Conservation (phyloP, 2,329 filamentous ascomycete species). For the Cordyceps cicadae region DNA sequence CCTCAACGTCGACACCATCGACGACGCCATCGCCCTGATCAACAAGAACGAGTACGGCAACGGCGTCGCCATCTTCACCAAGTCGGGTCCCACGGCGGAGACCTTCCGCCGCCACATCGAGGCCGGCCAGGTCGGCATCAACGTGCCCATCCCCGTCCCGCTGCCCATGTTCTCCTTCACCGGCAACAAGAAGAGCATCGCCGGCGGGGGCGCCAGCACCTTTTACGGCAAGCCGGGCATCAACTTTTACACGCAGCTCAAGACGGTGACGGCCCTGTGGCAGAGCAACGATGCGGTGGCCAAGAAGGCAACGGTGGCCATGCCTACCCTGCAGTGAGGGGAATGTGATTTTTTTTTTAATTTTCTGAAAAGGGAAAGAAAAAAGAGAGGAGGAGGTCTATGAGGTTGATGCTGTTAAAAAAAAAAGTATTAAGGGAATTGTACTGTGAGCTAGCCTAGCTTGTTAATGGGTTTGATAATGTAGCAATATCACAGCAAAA, state of each 20-base stretch:
- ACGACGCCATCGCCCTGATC: constrained; percentile 73
- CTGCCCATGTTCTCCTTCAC: constrained; percentile 67
- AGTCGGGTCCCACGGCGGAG: constrained; percentile 66
- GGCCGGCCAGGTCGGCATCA: constrained; percentile 79
- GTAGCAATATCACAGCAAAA: background rate
- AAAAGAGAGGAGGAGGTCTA: background rate
- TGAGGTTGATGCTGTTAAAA: background rate
- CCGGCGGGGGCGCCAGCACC: constrained; percentile 83
- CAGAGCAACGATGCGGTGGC: constrained; percentile 74
- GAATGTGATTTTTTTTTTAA: background rate
- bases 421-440: background rate
- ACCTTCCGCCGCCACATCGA: constrained; percentile 74
- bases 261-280: constrained; percentile 96
- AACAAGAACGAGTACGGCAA: constrained; percentile 84
- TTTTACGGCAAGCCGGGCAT: constrained; percentile 93
- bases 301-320: constrained; percentile 77
- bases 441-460: background rate
- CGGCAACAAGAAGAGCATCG: constrained; percentile 80
- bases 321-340: constrained; percentile 54
- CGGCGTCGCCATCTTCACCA: constrained; percentile 77
- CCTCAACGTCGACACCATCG: constrained; percentile 67
- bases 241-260: constrained; percentile 92
- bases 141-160: constrained; percentile 69
- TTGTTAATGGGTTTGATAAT: background rate
- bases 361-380: background rate